Conservation (phyloP, 169 alveolate species). For the Babesia gibsoni region DNA sequence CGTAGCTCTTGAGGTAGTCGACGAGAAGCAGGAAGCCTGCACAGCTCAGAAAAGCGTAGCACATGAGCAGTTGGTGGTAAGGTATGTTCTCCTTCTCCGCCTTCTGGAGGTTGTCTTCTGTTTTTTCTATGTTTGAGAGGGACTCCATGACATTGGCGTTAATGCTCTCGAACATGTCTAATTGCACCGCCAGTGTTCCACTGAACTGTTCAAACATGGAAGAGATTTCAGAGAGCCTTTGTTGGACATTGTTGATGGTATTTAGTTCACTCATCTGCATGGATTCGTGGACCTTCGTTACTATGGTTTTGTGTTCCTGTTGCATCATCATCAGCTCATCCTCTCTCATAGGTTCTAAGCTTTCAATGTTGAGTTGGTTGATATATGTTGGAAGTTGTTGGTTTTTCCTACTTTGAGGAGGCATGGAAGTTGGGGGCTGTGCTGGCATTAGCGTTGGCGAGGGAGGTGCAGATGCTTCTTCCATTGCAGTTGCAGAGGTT, state of each 20-base stretch:
- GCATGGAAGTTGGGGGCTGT: no score
- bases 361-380: background rate
- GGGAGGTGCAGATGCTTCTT: no score
- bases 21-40: slow-evolving; percentile 53
- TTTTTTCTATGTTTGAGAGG: slow-evolving; percentile 56
- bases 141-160: slow-evolving; percentile 62
- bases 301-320: slow-evolving; percentile 39
- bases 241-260: slow-evolving; percentile 53
- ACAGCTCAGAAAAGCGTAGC: slow-evolving; percentile 41
- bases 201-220: slow-evolving; percentile 66
- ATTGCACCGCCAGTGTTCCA: slow-evolving; percentile 59
- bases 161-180: slow-evolving; percentile 51
- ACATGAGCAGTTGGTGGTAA: slow-evolving; percentile 42
- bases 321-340: slow-evolving; percentile 12
- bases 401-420: no score
- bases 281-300: slow-evolving; percentile 23
- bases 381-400: no score
- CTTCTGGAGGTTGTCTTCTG: slow-evolving; percentile 54
- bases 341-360: background rate
- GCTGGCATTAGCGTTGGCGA: no score
- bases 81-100: slow-evolving; percentile 46
- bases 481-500: no score
- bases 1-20: slow-evolving; percentile 52
- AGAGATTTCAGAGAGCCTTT: slow-evolving; percentile 60
- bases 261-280: slow-evolving; percentile 39